Base-by-base conservation (phyloP, 208 protist species). In the Angomonas desouzai region DNA sequence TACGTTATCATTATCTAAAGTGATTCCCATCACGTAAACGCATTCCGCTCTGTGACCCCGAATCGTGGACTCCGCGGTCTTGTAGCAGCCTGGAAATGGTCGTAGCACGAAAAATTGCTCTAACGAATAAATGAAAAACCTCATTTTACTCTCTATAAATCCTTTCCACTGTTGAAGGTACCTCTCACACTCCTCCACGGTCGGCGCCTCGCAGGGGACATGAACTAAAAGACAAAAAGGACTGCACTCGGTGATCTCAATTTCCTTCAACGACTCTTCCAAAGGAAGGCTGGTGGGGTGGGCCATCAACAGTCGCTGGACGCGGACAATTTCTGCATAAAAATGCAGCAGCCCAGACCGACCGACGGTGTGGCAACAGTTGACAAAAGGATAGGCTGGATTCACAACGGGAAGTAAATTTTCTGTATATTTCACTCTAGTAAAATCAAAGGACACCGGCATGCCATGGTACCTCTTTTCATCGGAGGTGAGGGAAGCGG, bases 321-420 rank as follows among this genome's bases (percentile, higher is more conserved):
- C 87, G 3, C 81, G 83, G 25, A 71, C 64, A 13, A 93, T 36
- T 68, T 96, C 90, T 1, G 34, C 27, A 60, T 78, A 82, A 59
- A 96, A 87, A 22, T 76, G 68, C 34, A 76, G 56, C 36, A 93
- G 71, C 1, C 83, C 83, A 62, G 73, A 82, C 10, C 83, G 82
- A 20, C 87, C 87, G 13, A 96, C 78, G 32, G 64, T 97, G 70
- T 97, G 91, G 0, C 91, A 96, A 4, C 97, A 89, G 71, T 99
- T 99, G 67, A 99, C 96, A 30, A 79, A 91, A 23, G 98, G 98
- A 57, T 98, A 98, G 2, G 94, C 91, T 2, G 98, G 98, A 60
- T 98, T 99, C 27, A 99, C 85, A 40, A 99, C 84, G 10, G 97
- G 97, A 58, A 99, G 88, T 16, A 98, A 66, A 55, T 88, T 63